Conservation (phyloP, 129 eudicot genomes). For the Artemisia annua region DNA sequence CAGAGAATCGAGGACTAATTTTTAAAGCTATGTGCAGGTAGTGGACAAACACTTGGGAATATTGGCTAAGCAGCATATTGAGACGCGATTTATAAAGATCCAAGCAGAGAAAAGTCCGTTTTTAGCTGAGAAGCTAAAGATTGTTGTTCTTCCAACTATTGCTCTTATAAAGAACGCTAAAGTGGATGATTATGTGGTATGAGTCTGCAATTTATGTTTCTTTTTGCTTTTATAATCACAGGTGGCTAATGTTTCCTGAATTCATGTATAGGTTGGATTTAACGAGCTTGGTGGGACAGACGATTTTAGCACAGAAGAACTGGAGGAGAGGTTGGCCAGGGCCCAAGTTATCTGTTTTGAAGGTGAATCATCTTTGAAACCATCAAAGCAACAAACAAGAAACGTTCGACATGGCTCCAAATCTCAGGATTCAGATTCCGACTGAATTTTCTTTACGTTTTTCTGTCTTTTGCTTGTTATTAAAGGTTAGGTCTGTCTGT, state of each 20-base stretch:
- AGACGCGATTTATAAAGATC: conserved; percentile 88
- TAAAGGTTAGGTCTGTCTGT: not conserved
- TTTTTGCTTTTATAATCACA: not conserved
- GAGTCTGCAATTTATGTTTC: not conserved
- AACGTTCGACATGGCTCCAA: conserved; percentile 71
- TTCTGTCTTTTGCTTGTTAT: not conserved
- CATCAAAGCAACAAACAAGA: conserved; percentile 55
- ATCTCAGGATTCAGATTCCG: conserved; percentile 82
- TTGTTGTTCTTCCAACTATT: conserved; percentile 89
- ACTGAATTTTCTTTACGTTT: conserved; percentile 23
- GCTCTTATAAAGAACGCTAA: conserved; percentile 90
- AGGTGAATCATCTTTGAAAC: conserved; percentile 77
- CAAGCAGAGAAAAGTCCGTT: conserved; percentile 96
- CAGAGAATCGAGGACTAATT: too few relatives aligned
- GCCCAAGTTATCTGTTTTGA: conserved; percentile 71
- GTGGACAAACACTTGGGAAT: conserved; percentile 87
- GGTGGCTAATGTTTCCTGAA: not conserved
- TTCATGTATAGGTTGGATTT: conserved; percentile 76
- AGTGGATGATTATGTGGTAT: conserved; percentile 97
- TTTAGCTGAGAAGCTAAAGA: conserved; percentile 85
- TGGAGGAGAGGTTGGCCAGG: conserved; percentile 85
- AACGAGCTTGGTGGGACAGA: conserved; percentile 92
- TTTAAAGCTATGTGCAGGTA: conserved; percentile 49
- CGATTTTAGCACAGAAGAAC: conserved; percentile 85
- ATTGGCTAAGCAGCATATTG: conserved; percentile 91